A percentile compares a stretch with the other conserved stretches of the same genome.
phyloP scores from a whole-genome alignment of 768 basidiomycete genomes.

The Botryobasidium botryosum region DNA sequence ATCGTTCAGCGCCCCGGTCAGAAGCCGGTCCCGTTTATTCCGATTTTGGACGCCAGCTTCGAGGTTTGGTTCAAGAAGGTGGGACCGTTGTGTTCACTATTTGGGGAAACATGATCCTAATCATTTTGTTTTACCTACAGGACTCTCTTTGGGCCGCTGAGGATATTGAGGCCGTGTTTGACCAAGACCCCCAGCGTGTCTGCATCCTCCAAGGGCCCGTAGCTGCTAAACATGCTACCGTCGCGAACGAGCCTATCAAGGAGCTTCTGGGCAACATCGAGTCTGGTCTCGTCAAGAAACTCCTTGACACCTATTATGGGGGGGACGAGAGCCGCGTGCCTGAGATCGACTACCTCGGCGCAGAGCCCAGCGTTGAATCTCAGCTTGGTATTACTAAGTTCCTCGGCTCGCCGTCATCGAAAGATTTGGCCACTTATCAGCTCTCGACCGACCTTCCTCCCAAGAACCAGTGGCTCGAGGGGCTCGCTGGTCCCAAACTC shows the following conservation, averaged over 20 bases:
- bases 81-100: slow-evolving; percentile 11
- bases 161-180: slow-evolving; percentile 97
- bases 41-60: slow-evolving; percentile 80
- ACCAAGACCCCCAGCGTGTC: slow-evolving; percentile 95
- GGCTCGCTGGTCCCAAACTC: slow-evolving; percentile 63
- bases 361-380: slow-evolving; percentile 20
- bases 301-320: slow-evolving; percentile 60
- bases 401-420: slow-evolving; percentile 33
- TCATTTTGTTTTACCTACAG: slow-evolving; percentile 23
- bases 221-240: slow-evolving; percentile 69
- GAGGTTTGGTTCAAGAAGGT: slow-evolving; percentile 99
- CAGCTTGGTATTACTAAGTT: slow-evolving; percentile 19
- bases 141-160: slow-evolving; percentile 97
- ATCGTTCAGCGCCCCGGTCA: slow-evolving; percentile 93
- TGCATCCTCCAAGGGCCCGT: slow-evolving; percentile 96
- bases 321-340: slow-evolving; percentile 66
- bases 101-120: slow-evolving; percentile 5
- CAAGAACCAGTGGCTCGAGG: slow-evolving; percentile 60
- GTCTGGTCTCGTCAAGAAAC: slow-evolving; percentile 51
- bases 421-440: slow-evolving; percentile 26
- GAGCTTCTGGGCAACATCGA: slow-evolving; percentile 85
- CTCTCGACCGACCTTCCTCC: slow-evolving; percentile 37
- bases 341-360: slow-evolving; percentile 66
- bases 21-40: slow-evolving; percentile 97
- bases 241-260: slow-evolving; percentile 88